Conservation (phyloP, 2,329 filamentous ascomycete genomes). For the Spiromastix sp. region DNA sequence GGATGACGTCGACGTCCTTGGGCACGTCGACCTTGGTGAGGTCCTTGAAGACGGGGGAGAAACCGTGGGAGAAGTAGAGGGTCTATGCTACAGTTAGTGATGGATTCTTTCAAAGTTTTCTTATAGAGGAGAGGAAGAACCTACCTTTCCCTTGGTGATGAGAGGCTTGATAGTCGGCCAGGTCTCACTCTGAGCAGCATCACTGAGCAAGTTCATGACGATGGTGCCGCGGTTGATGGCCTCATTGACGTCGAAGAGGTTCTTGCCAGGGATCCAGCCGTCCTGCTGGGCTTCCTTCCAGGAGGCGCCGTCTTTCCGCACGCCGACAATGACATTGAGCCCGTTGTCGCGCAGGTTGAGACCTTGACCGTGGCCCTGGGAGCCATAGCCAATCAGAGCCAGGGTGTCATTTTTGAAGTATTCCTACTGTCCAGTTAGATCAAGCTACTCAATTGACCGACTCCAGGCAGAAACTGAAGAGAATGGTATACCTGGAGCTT, state of each 20-base stretch:
- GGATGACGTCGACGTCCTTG: slow-evolving; percentile 94
- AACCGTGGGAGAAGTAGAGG: slow-evolving; percentile 99
- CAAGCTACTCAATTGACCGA: too few species aligned
- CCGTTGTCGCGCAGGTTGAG: slow-evolving; percentile 99
- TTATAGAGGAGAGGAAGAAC: slow-evolving; percentile 15
- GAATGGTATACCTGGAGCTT: slow-evolving; percentile 74
- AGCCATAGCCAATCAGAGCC: slow-evolving; percentile 96
- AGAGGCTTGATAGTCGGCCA: slow-evolving; percentile 98
- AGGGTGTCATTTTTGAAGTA: slow-evolving; percentile 99
- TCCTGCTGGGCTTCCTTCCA: slow-evolving; percentile 97
- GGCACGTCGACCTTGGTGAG: slow-evolving; percentile 98
- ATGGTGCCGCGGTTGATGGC: slow-evolving; percentile 89
- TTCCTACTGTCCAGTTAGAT: slow-evolving; percentile 46
- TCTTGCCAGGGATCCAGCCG: slow-evolving; percentile 97
- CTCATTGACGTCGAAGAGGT: slow-evolving; percentile 96
- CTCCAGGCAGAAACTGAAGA: too few species aligned
- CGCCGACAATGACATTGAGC: slow-evolving; percentile 96
- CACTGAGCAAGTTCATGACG: slow-evolving; percentile 97
- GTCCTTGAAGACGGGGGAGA: slow-evolving; percentile 99
- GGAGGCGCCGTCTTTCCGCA: slow-evolving; percentile 94
- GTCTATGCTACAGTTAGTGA: slow-evolving; percentile 48
- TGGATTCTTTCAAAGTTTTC: not conserved
- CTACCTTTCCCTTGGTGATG: slow-evolving; percentile 94
- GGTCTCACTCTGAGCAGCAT: slow-evolving; percentile 96
- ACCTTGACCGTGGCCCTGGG: slow-evolving; percentile 96